Conservation (phyloP, 106 monocot species). For the Allium fistulosum region DNA sequence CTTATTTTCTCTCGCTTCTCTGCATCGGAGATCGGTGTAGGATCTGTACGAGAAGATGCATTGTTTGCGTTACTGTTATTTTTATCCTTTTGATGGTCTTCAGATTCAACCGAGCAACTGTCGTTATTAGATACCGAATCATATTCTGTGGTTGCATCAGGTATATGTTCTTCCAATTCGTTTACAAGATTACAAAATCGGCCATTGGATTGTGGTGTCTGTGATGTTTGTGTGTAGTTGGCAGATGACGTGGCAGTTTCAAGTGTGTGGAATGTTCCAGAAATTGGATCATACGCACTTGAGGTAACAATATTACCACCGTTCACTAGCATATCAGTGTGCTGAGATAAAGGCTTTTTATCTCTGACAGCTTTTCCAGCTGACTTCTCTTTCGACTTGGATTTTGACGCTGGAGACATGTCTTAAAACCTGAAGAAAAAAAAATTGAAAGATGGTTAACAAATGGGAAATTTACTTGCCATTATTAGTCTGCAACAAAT, state of each 20-base stretch:
- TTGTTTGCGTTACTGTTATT: slow-evolving; percentile 19
- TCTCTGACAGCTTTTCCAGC: slow-evolving; percentile 31
- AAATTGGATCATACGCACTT: slow-evolving; percentile 36
- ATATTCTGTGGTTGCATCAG: slow-evolving; percentile 37
- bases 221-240: background rate
- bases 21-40: slow-evolving; percentile 55
- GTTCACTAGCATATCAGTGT: slow-evolving; percentile 15
- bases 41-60: slow-evolving; percentile 18
- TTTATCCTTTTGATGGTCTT: slow-evolving; percentile 65
- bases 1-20: slow-evolving; percentile 93
- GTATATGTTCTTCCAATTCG: slow-evolving; percentile 34
- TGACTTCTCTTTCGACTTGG: slow-evolving; percentile 68
- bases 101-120: slow-evolving; percentile 77
- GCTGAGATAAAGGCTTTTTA: slow-evolving; percentile 23
- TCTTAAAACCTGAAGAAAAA: slow-evolving; percentile 5
- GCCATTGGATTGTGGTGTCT: slow-evolving; percentile 18
- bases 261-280: slow-evolving; percentile 44
- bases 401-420: slow-evolving; percentile 83
- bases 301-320: slow-evolving; percentile 7
- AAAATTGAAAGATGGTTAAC: too few relatives aligned
- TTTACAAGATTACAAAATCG: slow-evolving; percentile 26
- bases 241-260: slow-evolving; percentile 14
- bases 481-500: too few relatives aligned
- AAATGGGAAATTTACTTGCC: too few relatives aligned
- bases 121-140: slow-evolving; percentile 76